Evolutionary conservation across 1,139 yeast genomes (phyloP).

Genomic region (Saccharomyces uvarum): DNA sequence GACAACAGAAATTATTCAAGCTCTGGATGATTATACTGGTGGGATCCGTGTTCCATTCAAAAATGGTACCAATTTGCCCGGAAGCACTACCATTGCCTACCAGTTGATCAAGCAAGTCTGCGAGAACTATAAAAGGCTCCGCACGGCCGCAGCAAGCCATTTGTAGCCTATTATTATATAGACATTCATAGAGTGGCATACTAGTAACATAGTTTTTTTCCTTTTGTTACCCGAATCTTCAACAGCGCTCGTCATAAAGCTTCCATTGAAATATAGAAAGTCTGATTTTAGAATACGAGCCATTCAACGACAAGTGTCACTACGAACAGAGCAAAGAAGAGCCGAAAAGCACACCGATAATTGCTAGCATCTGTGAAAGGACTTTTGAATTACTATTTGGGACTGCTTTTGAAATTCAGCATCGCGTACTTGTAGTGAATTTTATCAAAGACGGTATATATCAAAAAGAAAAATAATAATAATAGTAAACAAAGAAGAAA

Average conservation of each 20-base stretch:
- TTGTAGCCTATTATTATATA: not conserved
- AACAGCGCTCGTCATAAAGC: not conserved
- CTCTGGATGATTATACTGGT: conserved; percentile 34
- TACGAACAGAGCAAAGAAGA: not conserved
- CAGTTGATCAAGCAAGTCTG: conserved; percentile 32
- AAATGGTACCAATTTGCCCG: conserved; percentile 38
- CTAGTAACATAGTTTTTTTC: not conserved
- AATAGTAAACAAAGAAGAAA: not conserved
- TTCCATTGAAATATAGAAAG: not conserved
- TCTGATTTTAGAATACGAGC: not conserved
- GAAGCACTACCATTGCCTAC: conserved; percentile 44
- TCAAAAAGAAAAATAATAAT: not conserved
- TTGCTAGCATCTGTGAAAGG: not conserved
- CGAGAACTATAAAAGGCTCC: conserved; percentile 15
- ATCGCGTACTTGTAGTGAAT: not conserved
- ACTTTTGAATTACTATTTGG: not conserved
- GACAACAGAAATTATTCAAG: conserved; percentile 40
- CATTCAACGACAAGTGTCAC: not conserved
- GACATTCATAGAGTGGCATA: not conserved
- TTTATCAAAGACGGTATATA: not conserved
- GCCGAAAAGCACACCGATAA: not conserved
- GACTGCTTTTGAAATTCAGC: not conserved
- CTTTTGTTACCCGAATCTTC: not conserved
- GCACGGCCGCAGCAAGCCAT: not conserved
- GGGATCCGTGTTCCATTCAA: conserved; percentile 20